Evolutionary conservation across 768 basidiomycete genomes (phyloP), one percentile per base, ranked within the genome.

Genomic region (Suillus subaureus): DNA sequence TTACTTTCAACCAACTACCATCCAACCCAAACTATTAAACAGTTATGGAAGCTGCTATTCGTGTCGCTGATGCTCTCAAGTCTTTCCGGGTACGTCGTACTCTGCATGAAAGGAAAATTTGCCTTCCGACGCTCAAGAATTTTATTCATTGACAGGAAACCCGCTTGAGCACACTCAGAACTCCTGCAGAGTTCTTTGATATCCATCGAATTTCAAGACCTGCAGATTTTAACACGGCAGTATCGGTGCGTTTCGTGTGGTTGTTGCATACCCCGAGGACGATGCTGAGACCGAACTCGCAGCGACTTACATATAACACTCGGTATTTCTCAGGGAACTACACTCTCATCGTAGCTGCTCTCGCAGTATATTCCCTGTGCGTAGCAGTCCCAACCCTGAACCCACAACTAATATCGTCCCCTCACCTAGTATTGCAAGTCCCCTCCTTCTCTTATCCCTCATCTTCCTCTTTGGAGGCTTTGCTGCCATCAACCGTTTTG

Each of bases 241-340:
- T 89, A 43, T 86, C 89, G 69, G 92, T 92, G 67, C 72, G 89
- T 79, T 35, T 51, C 15, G 12, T 28, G 28, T 18, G 9, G 28
- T 18, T 49, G 47, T 52, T 51, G 49, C 9, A 18, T 54, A 21
- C 28, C 18, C 52, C 9, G 51, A 18, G 40, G 21, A 23, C 51
- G 33, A 4, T 31, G 15, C 23, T 42, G 8, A 23, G 28, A 49
- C 54, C 16, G 28, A 61, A 28, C 61, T 52, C 40, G 37, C 73
- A 95, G 94, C 88, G 94, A 66, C 93, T 96, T 85, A 93, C 93
- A 28, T 95, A 97, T 82, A 97, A 97, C 81, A 95, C 94, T 47
- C 89, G 92, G 58, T 93, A 93, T 75, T 93, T 93, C 79, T 93
- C 92, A 64, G 90, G 94, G 62, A 99, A 99, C 79, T 99, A 99